phyloP scores from a whole-genome alignment of 2,329 filamentous ascomycete species.

The Chalara sp. region DNA sequence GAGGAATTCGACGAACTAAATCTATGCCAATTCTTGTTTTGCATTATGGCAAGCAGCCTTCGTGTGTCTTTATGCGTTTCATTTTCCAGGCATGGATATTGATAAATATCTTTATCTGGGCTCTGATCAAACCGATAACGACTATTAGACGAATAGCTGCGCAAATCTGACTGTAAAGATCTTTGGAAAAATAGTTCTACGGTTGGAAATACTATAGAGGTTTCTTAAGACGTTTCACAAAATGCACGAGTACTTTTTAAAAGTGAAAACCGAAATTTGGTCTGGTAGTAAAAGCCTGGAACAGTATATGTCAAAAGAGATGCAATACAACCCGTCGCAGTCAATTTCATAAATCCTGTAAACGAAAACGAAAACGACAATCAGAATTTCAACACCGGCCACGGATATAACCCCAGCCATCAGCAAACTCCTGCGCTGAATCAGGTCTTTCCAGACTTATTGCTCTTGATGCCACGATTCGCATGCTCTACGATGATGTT shows the following conservation, averaged over 20 bases:
- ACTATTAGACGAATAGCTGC: constrained; percentile 4
- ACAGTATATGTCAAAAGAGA: constrained; percentile 38
- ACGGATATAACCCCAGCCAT: constrained; percentile 9
- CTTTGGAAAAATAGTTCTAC: constrained; percentile 42
- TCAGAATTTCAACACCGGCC: constrained; percentile 15
- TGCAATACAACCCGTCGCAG: constrained; percentile 22
- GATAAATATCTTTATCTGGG: constrained; percentile 42
- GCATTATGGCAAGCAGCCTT: constrained; percentile 62
- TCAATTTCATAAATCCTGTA: constrained; percentile 17
- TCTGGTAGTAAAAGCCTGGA: constrained; percentile 44
- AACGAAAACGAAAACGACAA: constrained; percentile 15
- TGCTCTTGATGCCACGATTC: no score
- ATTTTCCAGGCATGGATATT: constrained; percentile 64
- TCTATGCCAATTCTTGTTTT: no score
- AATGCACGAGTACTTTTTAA: constrained; percentile 46
- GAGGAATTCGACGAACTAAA: no score
- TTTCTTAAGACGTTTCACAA: constrained; percentile 47
- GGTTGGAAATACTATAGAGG: constrained; percentile 48
- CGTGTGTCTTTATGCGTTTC: constrained; percentile 56
- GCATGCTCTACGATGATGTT: no score
- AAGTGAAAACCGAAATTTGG: constrained; percentile 38
- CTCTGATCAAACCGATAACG: constrained; percentile 7
- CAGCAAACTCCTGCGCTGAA: constrained; percentile 16
- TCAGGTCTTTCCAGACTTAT: no score
- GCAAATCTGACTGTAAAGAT: constrained; percentile 41